Conservation (phyloP, 192 early-diverging fungal species). For the Linnemannia schmuckeri region DNA sequence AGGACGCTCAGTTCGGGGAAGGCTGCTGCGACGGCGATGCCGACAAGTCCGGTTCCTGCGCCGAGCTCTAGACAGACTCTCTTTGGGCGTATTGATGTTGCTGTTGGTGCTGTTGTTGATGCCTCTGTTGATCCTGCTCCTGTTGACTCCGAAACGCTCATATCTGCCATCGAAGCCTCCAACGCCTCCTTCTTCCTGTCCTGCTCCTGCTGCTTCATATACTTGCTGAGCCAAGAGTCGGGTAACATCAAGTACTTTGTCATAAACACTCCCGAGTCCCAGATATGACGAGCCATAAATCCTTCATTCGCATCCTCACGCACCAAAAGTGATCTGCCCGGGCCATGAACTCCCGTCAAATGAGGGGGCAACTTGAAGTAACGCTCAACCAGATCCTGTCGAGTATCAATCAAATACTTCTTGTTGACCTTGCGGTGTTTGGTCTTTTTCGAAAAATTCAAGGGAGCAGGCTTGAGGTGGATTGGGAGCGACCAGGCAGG, state of each 20-base stretch:
- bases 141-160: conserved; percentile 22
- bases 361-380: conserved; percentile 45
- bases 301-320: conserved; percentile 53
- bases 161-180: conserved; percentile 18
- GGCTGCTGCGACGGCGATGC: conserved; percentile 59
- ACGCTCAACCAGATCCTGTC: conserved; percentile 52
- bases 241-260: conserved; percentile 46
- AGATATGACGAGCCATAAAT: conserved; percentile 55
- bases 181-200: conserved; percentile 1
- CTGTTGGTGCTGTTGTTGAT: neutral
- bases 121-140: neutral
- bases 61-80: conserved; percentile 61
- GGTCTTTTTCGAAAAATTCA: conserved; percentile 51
- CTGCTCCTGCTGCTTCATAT: conserved; percentile 34
- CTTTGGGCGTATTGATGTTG: conserved; percentile 10
- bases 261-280: conserved; percentile 57
- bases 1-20: conserved; percentile 49
- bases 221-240: conserved; percentile 47
- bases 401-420: conserved; percentile 48
- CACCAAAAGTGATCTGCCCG: conserved; percentile 31
- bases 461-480: conserved; percentile 34
- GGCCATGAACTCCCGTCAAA: conserved; percentile 31
- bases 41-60: conserved; percentile 66
- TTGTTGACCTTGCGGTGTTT: conserved; percentile 54
- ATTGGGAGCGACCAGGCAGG: conserved; percentile 53